Conservation (phyloP, 495 filamentous ascomycete species). For the Neurospora africana region DNA sequence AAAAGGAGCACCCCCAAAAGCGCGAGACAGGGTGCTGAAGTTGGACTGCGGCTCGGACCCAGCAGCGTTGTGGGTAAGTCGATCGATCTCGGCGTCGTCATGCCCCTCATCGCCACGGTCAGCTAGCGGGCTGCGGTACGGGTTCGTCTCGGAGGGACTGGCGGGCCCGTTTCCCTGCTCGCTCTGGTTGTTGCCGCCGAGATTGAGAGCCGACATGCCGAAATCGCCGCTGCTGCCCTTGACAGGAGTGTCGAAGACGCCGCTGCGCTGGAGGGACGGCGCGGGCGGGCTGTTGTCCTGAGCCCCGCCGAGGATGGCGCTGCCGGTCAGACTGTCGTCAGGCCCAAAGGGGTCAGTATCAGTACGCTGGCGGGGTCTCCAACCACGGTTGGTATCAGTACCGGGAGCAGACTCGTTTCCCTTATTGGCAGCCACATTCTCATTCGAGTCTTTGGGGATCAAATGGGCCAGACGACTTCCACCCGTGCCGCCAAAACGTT, state of each 20-base stretch:
- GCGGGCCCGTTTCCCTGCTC: slow-evolving; percentile 44
- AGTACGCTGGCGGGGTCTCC: slow-evolving; percentile 49
- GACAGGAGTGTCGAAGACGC: slow-evolving; percentile 45
- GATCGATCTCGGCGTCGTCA: slow-evolving; percentile 51
- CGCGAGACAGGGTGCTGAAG: slow-evolving; percentile 37
- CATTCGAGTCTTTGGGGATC: slow-evolving; percentile 65
- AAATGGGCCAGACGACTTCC: slow-evolving; percentile 79
- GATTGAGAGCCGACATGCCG: slow-evolving; percentile 69
- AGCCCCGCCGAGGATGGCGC: slow-evolving; percentile 68
- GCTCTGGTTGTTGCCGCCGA: slow-evolving; percentile 34
- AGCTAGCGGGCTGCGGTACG: slow-evolving; percentile 74
- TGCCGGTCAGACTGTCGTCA: slow-evolving; percentile 54
- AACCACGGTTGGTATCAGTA: slow-evolving; percentile 26
- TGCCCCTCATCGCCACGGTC: slow-evolving; percentile 54
- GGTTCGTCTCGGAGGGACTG: slow-evolving; percentile 94
- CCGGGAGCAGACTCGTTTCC: slow-evolving; percentile 19
- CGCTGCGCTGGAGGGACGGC: slow-evolving; percentile 25
- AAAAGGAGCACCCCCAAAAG: slow-evolving; percentile 41
- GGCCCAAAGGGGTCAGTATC: slow-evolving; percentile 77
- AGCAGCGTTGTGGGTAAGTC: slow-evolving; percentile 24
- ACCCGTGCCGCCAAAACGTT: slow-evolving; percentile 58
- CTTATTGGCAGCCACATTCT: slow-evolving; percentile 43
- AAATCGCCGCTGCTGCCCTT: slow-evolving; percentile 53
- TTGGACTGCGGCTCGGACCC: slow-evolving; percentile 33
- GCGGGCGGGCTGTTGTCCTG: slow-evolving; percentile 60